phyloP scores from a whole-genome alignment of 2,329 filamentous ascomycete species.

The Blastomyces parvus region DNA sequence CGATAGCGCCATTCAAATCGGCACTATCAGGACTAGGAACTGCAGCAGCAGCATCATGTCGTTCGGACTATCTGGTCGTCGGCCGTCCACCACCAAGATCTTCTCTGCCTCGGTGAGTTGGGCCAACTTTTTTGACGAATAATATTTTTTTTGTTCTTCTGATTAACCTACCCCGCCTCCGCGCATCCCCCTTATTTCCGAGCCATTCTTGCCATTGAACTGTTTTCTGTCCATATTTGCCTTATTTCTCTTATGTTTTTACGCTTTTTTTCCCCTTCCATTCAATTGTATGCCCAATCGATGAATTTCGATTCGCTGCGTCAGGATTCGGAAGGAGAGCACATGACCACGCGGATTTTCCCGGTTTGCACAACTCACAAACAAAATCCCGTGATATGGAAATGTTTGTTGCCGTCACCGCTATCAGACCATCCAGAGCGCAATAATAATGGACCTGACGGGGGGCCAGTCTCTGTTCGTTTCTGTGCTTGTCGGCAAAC shows the following conservation, averaged over 20 bases:
- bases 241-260: background rate
- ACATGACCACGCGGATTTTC: slow-evolving; percentile 13
- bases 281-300: background rate
- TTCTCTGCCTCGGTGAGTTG: slow-evolving; percentile 30
- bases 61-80: slow-evolving; percentile 21
- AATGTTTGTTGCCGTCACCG: background rate
- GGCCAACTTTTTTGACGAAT: slow-evolving; percentile 6
- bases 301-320: background rate
- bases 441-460: too few relatives aligned
- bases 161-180: background rate
- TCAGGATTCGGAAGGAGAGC: slow-evolving; percentile 6
- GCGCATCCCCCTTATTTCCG: background rate
- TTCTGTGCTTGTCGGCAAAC: background rate
- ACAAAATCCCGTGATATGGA: background rate
- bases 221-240: background rate
- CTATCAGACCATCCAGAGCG: too few relatives aligned
- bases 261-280: background rate
- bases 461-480: background rate
- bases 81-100: slow-evolving; percentile 27
- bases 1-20: background rate
- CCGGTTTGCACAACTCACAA: slow-evolving; percentile 7
- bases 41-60: slow-evolving; percentile 24
- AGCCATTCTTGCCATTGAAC: background rate
- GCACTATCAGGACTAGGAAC: background rate
- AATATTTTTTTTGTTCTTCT: slow-evolving; percentile 7